phyloP scores from a whole-genome alignment of 768 basidiomycete species.

The Boletus subcaerulescens region DNA sequence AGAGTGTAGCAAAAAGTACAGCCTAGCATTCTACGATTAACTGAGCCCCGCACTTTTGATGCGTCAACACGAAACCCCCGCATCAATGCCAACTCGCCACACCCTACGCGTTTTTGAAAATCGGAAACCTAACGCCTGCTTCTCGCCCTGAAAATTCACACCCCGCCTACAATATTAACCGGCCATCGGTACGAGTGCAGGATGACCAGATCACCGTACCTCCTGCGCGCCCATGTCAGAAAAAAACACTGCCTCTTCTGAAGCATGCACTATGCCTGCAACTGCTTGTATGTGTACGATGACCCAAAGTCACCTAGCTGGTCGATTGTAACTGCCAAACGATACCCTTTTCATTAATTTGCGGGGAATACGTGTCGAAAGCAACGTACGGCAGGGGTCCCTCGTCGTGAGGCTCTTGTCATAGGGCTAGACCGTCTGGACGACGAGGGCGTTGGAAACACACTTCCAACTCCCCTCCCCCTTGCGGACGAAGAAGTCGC shows the following conservation, averaged over 20 bases:
- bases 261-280: too few relatives aligned
- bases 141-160: constrained; percentile 29
- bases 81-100: constrained; percentile 14
- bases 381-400: constrained; percentile 23
- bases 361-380: constrained; percentile 14
- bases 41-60: constrained; percentile 25
- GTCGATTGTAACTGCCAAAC: constrained; percentile 14
- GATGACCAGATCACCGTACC: too few relatives aligned
- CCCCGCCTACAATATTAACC: constrained; percentile 8
- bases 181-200: too few relatives aligned
- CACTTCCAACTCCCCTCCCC: constrained; percentile 25
- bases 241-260: too few relatives aligned
- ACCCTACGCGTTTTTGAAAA: constrained; percentile 26
- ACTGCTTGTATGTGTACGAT: neutral
- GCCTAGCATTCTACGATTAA: constrained; percentile 1
- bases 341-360: constrained; percentile 26
- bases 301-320: constrained; percentile 14
- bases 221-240: too few relatives aligned
- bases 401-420: constrained; percentile 28
- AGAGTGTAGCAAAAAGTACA: neutral
- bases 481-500: constrained; percentile 24
- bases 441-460: constrained; percentile 29
- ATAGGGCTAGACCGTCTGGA: constrained; percentile 35
- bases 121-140: constrained; percentile 28
- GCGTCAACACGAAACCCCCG: constrained; percentile 13